A percentile compares a stretch with the other conserved stretches of the same genome.
Evolutionary conservation across 441 rosid species (phyloP).

Genomic region (Erodium texanum): DNA sequence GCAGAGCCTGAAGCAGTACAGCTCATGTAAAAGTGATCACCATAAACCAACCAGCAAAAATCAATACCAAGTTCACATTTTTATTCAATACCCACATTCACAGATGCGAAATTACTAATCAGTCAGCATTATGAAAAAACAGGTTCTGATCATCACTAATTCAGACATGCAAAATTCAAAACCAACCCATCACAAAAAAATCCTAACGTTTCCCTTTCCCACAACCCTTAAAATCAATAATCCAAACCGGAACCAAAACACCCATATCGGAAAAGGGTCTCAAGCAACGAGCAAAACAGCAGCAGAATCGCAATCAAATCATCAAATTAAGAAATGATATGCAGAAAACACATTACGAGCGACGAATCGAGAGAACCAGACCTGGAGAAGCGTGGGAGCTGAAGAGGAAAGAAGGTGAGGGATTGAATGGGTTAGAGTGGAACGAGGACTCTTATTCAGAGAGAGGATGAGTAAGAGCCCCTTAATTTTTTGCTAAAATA

Average conservation of each 20-base stretch:
- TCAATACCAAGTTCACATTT: not conserved
- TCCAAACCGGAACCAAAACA: not conserved
- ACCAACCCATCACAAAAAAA: not conserved
- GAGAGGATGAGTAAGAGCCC: constrained; percentile 5
- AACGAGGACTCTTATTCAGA: not conserved
- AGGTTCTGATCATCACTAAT: not conserved
- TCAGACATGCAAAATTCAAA: not conserved
- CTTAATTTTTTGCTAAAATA: not conserved
- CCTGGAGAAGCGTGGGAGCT: constrained; percentile 12
- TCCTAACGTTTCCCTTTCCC: not conserved
- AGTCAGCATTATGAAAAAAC: not conserved
- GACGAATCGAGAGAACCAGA: not conserved
- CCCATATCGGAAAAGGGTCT: constrained; percentile 3
- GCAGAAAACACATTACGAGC: not conserved
- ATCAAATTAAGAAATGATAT: not conserved
- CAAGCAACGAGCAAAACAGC: not conserved
- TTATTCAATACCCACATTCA: not conserved
- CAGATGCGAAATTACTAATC: not conserved
- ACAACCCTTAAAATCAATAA: not conserved
- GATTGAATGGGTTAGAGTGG: not conserved
- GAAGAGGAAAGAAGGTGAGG: constrained; percentile 5
- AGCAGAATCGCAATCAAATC: not conserved
- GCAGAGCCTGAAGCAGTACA: not conserved
- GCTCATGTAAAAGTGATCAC: constrained; percentile 7
- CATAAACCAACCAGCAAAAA: not conserved